Conservation (phyloP, 148 eudicot genomes). For the Pharnaceum exiguum region DNA sequence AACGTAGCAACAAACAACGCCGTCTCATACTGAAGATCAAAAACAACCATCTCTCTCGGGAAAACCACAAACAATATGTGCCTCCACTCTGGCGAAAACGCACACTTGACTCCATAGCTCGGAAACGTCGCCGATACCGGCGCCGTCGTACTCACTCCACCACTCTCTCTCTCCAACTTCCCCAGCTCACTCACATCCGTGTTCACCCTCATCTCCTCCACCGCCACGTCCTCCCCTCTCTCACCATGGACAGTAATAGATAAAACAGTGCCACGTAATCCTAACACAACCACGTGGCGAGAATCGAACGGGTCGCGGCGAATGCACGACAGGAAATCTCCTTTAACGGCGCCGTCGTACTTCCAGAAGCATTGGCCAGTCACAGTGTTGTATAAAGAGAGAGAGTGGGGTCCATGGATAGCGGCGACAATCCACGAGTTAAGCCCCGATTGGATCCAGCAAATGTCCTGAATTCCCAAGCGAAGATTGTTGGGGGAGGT, state of each 20-base stretch:
- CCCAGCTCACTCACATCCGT: constrained; percentile 54
- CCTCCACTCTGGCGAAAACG: constrained; percentile 82
- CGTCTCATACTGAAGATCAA: constrained; percentile 75
- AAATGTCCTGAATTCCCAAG: constrained; percentile 76
- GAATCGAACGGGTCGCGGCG: constrained; percentile 86
- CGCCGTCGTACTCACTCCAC: constrained; percentile 22
- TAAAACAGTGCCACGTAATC: constrained; percentile 60
- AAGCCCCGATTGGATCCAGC: constrained; percentile 67
- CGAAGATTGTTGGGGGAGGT: constrained; percentile 24
- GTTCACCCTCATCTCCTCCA: constrained; percentile 51
- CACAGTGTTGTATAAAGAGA: constrained; percentile 52
- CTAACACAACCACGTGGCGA: constrained; percentile 53
- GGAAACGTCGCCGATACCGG: constrained; percentile 72
- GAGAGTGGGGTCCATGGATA: constrained; percentile 61
- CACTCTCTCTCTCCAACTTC: constrained; percentile 71
- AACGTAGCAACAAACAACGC: constrained; percentile 43
- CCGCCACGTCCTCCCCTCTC: constrained; percentile 45
- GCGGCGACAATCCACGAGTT: constrained; percentile 70
- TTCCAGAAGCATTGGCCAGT: constrained; percentile 75
- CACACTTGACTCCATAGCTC: constrained; percentile 49
- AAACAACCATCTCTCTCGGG: constrained; percentile 91
- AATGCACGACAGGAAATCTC: constrained; percentile 61
- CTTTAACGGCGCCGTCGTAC: constrained; percentile 66
- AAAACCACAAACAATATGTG: constrained; percentile 65
- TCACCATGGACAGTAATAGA: constrained; percentile 56